Percentiles rank a stretch among this genome's conserved stretches.
Evolutionary conservation across 805 yeast species (phyloP).

Genomic region (Cyberlindnera galapagoensis): DNA sequence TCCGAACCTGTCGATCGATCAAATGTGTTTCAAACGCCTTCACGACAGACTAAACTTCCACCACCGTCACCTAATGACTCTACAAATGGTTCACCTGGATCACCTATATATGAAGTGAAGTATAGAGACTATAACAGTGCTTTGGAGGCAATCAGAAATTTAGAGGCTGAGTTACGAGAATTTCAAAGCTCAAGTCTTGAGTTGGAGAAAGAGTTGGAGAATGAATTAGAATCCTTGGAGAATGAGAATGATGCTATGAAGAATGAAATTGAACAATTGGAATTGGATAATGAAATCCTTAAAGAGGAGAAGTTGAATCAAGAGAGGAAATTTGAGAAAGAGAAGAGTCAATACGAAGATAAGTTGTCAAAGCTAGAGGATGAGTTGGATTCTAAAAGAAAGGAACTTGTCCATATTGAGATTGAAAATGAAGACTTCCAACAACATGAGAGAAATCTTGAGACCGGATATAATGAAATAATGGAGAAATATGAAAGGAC

Average conservation of each 20-base stretch:
- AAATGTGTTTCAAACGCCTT: too few relatives aligned
- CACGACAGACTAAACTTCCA: too few relatives aligned
- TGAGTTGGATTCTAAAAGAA: constrained; percentile 26
- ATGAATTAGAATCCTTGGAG: constrained; percentile 30
- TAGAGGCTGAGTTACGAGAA: constrained; percentile 36
- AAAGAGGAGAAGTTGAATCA: constrained; percentile 25
- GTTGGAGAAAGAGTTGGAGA: constrained; percentile 38
- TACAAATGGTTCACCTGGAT: constrained; percentile 6
- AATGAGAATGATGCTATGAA: constrained; percentile 19
- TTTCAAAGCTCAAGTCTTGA: constrained; percentile 38
- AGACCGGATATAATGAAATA: constrained; percentile 28
- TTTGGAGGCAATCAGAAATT: constrained; percentile 31
- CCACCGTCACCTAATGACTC: too few relatives aligned
- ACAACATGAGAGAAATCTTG: constrained; percentile 32
- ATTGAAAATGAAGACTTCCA: constrained; percentile 38
- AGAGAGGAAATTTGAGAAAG: constrained; percentile 16
- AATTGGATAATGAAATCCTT: constrained; percentile 23
- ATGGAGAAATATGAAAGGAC: constrained; percentile 28
- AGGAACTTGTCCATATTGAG: constrained; percentile 34
- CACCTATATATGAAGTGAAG: constrained; percentile 17
- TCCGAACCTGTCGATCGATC: too few relatives aligned
- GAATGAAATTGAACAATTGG: constrained; percentile 15
- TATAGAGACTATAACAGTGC: constrained; percentile 26
- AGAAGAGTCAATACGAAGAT: constrained; percentile 5
- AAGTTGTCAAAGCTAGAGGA: constrained; percentile 23